Evolutionary conservation across 805 yeast species (phyloP).

Genomic region (Metschnikowia dekortorum): DNA sequence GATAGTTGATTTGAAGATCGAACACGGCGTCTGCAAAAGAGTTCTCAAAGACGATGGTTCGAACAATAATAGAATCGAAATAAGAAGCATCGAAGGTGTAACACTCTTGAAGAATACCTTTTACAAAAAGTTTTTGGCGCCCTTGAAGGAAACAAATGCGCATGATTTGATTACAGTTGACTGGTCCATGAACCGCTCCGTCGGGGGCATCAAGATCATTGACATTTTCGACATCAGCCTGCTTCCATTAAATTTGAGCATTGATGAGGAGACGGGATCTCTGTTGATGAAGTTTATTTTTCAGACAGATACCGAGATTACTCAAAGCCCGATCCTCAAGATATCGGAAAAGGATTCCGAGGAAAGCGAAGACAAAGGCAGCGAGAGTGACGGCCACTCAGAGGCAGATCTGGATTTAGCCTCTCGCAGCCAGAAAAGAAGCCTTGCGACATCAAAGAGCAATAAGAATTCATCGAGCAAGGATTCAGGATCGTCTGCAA

Average conservation of each 20-base stretch:
- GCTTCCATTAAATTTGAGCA: slow-evolving; percentile 33
- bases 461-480: slow-evolving; percentile 1
- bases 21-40: slow-evolving; percentile 30
- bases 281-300: slow-evolving; percentile 36
- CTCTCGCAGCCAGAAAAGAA: slow-evolving; percentile 1
- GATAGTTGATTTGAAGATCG: slow-evolving; percentile 34
- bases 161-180: slow-evolving; percentile 27
- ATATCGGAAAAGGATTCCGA: slow-evolving; percentile 6
- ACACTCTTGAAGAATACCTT: slow-evolving; percentile 29
- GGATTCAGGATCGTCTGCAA: slow-evolving; percentile 4
- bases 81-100: slow-evolving; percentile 35
- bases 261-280: slow-evolving; percentile 38
- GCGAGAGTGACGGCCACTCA: slow-evolving; percentile 7
- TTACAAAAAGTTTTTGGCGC: slow-evolving; percentile 33
- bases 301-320: slow-evolving; percentile 15
- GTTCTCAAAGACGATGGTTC: slow-evolving; percentile 38
- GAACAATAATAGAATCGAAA: slow-evolving; percentile 32
- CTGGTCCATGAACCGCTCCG: slow-evolving; percentile 40
- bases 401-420: slow-evolving; percentile 3
- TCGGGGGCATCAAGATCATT: slow-evolving; percentile 40
- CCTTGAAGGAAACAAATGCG: slow-evolving; percentile 12
- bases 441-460: background rate
- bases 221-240: slow-evolving; percentile 36
- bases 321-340: slow-evolving; percentile 13
- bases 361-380: slow-evolving; percentile 5